Percentiles rank a stretch among this genome's conserved stretches.
Evolutionary conservation across 2,329 filamentous ascomycete genomes (phyloP).

Genomic region (Acrodontium crateriforme): DNA sequence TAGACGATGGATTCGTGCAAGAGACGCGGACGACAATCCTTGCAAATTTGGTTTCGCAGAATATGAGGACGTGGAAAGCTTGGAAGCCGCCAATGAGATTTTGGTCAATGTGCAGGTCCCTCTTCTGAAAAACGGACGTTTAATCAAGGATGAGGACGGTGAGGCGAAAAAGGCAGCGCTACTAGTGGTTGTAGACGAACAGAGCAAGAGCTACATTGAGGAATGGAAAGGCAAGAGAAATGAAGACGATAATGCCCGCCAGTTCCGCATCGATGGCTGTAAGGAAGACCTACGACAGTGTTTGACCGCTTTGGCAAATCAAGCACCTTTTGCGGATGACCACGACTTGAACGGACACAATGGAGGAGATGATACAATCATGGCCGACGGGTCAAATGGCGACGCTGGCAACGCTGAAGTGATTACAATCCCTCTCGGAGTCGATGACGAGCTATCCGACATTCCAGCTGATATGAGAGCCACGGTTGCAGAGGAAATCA

Average conservation of each 20-base stretch:
- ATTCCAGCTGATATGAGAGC: slow-evolving; percentile 95
- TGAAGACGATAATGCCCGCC: slow-evolving; percentile 47
- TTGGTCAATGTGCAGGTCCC: slow-evolving; percentile 73
- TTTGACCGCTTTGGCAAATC: slow-evolving; percentile 60
- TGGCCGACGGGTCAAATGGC: slow-evolving; percentile 13
- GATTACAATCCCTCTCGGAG: slow-evolving; percentile 70
- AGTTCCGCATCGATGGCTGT: slow-evolving; percentile 57
- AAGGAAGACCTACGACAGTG: slow-evolving; percentile 53
- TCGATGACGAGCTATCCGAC: slow-evolving; percentile 84
- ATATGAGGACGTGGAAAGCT: slow-evolving; percentile 80
- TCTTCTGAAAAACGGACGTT: slow-evolving; percentile 40
- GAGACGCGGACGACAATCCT: slow-evolving; percentile 63
- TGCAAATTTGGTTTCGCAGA: slow-evolving; percentile 90
- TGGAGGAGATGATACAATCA: slow-evolving; percentile 11
- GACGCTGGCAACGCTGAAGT: slow-evolving; percentile 55
- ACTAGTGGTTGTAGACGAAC: slow-evolving; percentile 59
- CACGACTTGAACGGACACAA: slow-evolving; percentile 15
- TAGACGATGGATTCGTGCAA: slow-evolving; percentile 70
- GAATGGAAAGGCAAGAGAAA: slow-evolving; percentile 56
- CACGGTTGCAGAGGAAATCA: slow-evolving; percentile 85
- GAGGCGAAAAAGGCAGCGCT: slow-evolving; percentile 19
- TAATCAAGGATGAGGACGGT: slow-evolving; percentile 28
- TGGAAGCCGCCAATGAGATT: slow-evolving; percentile 73
- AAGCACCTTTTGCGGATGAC: slow-evolving; percentile 26
- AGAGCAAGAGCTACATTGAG: slow-evolving; percentile 72